Percentiles rank a stretch among this genome's conserved stretches.
Evolutionary conservation across 768 basidiomycete species (phyloP).

Genomic region (Russula brevipes): DNA sequence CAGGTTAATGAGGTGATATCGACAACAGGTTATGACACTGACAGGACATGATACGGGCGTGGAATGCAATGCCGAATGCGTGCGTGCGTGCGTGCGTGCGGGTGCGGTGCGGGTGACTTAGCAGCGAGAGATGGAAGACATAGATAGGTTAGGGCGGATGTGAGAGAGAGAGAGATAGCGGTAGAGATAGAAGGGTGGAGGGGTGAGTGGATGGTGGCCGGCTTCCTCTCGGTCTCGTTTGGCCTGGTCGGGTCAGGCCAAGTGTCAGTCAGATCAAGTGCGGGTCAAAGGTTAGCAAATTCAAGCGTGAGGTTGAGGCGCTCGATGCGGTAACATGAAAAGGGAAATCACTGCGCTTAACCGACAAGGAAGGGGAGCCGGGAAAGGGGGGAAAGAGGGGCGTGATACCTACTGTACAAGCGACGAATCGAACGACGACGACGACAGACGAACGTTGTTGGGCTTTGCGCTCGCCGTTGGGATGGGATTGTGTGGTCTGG

Average conservation of each 20-base stretch:
- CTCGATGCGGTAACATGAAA: constrained; percentile 17
- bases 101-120: constrained; percentile 1
- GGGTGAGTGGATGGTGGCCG: background rate
- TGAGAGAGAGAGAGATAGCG: background rate
- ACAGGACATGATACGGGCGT: constrained; percentile 26
- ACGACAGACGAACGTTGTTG: too few relatives aligned
- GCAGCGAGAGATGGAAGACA: constrained; percentile 18
- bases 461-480: background rate
- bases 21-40: constrained; percentile 21
- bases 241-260: background rate
- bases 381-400: background rate
- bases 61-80: constrained; percentile 9
- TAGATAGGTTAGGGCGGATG: constrained; percentile 16
- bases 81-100: background rate
- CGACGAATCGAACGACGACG: too few relatives aligned
- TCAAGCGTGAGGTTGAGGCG: constrained; percentile 19
- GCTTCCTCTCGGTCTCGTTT: background rate
- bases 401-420: constrained; percentile 3
- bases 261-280: background rate
- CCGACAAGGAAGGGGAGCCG: constrained; percentile 2
- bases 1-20: constrained; percentile 14
- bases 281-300: background rate
- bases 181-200: background rate
- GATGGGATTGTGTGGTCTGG: background rate
- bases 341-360: constrained; percentile 23